Evolutionary conservation across 192 early-diverging fungal species (phyloP).

Genomic region (Coemansia sp.): DNA sequence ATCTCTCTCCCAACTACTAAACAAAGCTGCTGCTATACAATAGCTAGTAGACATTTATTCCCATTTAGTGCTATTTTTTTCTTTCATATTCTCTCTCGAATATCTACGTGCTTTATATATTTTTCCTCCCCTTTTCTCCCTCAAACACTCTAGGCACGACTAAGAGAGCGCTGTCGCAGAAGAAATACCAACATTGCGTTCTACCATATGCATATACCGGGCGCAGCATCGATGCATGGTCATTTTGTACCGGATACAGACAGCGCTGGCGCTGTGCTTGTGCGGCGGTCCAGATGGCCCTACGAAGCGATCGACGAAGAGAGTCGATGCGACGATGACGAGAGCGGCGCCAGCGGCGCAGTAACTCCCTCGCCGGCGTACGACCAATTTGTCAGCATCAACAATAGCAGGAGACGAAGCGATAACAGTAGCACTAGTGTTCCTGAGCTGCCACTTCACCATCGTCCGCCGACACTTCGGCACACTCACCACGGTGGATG

Average conservation of each 20-base stretch:
- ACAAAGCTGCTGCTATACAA: background rate
- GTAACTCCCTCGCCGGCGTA: conserved; percentile 1
- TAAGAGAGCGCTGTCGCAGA: background rate
- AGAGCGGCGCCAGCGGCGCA: conserved; percentile 3
- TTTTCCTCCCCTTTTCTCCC: background rate
- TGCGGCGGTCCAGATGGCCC: conserved; percentile 14
- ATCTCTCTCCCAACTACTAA: background rate
- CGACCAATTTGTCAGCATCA: conserved; percentile 8
- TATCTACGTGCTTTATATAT: background rate
- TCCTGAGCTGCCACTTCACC: background rate
- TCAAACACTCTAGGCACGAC: background rate
- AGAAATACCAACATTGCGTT: conserved; percentile 4
- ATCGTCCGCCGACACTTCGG: background rate
- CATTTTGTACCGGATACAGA: background rate
- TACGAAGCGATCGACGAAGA: conserved; percentile 10
- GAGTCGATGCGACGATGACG: conserved; percentile 14
- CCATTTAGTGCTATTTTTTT: background rate
- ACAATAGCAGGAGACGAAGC: conserved; percentile 3
- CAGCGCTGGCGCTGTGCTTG: conserved; percentile 18
- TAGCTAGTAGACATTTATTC: background rate
- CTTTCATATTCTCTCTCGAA: background rate
- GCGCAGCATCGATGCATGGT: background rate
- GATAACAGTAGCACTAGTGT: conserved; percentile 13
- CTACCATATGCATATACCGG: background rate
- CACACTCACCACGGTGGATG: background rate